These are phyloP conservation scores for Leptomonas pyrrhocoris DNA, from an alignment of 208 protist species.

Conservation along the genomic window DNA sequence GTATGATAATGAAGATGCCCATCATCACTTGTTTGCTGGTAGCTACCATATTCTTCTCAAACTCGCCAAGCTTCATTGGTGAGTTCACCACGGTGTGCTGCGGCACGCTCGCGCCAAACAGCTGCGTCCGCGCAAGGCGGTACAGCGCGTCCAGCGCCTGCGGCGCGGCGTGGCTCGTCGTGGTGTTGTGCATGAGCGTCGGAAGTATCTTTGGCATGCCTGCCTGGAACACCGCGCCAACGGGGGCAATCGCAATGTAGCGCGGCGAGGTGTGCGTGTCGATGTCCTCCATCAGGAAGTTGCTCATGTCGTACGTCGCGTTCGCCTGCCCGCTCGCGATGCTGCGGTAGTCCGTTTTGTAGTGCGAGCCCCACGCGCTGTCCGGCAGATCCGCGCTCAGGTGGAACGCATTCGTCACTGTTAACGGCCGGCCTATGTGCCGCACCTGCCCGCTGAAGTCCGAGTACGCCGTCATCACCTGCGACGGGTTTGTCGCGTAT, in stretches of 20 bases:
- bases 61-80: slow-evolving; percentile 66
- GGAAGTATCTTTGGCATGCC: slow-evolving; percentile 28
- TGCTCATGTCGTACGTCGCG: slow-evolving; percentile 43
- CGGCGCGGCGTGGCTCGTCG: slow-evolving; percentile 52
- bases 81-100: slow-evolving; percentile 52
- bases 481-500: slow-evolving; percentile 46
- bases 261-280: slow-evolving; percentile 40
- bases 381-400: slow-evolving; percentile 22
- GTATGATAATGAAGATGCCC: slow-evolving; percentile 80
- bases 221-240: slow-evolving; percentile 30
- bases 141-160: slow-evolving; percentile 63
- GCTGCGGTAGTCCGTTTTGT: slow-evolving; percentile 30
- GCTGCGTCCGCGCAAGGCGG: slow-evolving; percentile 52
- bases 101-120: slow-evolving; percentile 40
- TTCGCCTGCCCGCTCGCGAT: slow-evolving; percentile 24
- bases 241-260: slow-evolving; percentile 54
- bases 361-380: slow-evolving; percentile 35
- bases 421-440: slow-evolving; percentile 3
- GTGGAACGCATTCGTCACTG: slow-evolving; percentile 34
- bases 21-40: slow-evolving; percentile 65
- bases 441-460: slow-evolving; percentile 13
- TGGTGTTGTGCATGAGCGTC: slow-evolving; percentile 69
- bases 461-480: slow-evolving; percentile 48
- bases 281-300: slow-evolving; percentile 32
- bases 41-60: slow-evolving; percentile 55